Conservation (phyloP, 1,284 basidiomycete species). For the Ustilago nuda region DNA sequence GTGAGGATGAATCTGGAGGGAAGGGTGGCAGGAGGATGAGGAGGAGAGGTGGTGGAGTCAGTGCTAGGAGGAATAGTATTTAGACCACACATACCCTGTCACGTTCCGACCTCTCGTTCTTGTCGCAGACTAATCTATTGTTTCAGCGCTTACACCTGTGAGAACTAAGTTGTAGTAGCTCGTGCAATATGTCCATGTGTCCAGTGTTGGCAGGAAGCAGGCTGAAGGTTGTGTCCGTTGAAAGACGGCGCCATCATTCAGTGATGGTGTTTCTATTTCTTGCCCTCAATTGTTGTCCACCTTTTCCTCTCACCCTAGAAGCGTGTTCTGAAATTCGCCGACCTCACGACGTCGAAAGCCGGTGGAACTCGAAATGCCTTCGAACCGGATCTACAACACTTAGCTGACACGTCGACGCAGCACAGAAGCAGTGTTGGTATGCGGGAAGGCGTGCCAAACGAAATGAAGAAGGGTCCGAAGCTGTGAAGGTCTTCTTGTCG, state of each 20-base stretch:
- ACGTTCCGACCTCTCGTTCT: not conserved
- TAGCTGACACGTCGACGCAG: conserved; percentile 12
- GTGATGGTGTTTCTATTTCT: not conserved
- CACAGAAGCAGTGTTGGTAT: not conserved
- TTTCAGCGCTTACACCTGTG: not conserved
- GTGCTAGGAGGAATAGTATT: conserved; percentile 54
- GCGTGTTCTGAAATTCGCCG: not conserved
- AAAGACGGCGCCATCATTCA: not conserved
- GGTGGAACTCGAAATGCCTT: not conserved
- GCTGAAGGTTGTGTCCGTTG: not conserved
- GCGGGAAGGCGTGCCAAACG: conserved; percentile 1
- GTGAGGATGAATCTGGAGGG: conserved; percentile 13
- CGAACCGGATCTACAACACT: not conserved
- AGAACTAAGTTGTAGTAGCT: not conserved
- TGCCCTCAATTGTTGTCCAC: not conserved
- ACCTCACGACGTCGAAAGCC: not conserved
- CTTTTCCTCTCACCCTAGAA: not conserved
- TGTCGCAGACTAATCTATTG: not conserved
- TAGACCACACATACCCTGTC: conserved; percentile 9
- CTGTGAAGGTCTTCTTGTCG: not conserved
- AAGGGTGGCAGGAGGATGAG: conserved; percentile 14
- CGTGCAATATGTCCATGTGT: not conserved
- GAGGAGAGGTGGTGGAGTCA: conserved; percentile 38
- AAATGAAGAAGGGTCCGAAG: conserved; percentile 8
- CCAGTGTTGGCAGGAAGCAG: not conserved